phyloP scores from a whole-genome alignment of 2,329 filamentous ascomycete genomes.

The Pseudofabraea citricarpa region DNA sequence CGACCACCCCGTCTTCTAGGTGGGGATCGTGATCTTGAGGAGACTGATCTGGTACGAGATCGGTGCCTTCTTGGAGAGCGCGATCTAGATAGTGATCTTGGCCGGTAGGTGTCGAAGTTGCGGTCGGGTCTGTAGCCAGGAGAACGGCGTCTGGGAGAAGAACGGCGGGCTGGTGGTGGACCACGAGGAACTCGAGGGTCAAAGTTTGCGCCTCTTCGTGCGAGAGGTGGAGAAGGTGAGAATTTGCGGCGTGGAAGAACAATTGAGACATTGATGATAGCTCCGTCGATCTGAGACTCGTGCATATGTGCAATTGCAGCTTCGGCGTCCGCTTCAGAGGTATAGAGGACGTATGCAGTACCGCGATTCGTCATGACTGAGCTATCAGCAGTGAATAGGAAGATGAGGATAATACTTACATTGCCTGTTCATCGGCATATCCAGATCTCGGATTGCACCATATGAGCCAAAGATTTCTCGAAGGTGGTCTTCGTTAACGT shows the following conservation, averaged over 20 bases:
- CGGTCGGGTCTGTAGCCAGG: conserved; percentile 22
- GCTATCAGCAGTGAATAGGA: conserved; percentile 15
- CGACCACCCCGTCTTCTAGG: conserved; percentile 23
- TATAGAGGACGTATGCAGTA: conserved; percentile 87
- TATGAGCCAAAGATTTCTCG: conserved; percentile 89
- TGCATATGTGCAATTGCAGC: conserved; percentile 94
- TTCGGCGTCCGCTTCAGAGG: conserved; percentile 73
- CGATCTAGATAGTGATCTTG: conserved; percentile 33
- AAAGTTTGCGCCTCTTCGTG: conserved; percentile 57
- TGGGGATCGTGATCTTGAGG: conserved; percentile 32
- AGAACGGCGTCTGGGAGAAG: conserved; percentile 19
- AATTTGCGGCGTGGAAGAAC: conserved; percentile 51
- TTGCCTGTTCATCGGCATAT: conserved; percentile 82
- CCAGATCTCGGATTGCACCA: conserved; percentile 78
- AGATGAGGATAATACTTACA: conserved; percentile 49
- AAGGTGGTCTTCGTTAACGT: conserved; percentile 83
- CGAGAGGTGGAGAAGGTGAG: conserved; percentile 70
- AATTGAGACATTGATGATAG: conserved; percentile 30
- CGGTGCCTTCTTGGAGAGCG: conserved; percentile 33
- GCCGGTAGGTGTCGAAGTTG: conserved; percentile 29
- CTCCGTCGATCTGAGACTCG: conserved; percentile 64
- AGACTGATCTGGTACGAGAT: conserved; percentile 34
- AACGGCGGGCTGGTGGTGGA: conserved; percentile 19
- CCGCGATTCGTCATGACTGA: conserved; percentile 84
- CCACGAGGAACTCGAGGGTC: conserved; percentile 40